Base-by-base conservation (phyloP, 2,329 filamentous ascomycete species). In the Xylariaceae sp. region DNA sequence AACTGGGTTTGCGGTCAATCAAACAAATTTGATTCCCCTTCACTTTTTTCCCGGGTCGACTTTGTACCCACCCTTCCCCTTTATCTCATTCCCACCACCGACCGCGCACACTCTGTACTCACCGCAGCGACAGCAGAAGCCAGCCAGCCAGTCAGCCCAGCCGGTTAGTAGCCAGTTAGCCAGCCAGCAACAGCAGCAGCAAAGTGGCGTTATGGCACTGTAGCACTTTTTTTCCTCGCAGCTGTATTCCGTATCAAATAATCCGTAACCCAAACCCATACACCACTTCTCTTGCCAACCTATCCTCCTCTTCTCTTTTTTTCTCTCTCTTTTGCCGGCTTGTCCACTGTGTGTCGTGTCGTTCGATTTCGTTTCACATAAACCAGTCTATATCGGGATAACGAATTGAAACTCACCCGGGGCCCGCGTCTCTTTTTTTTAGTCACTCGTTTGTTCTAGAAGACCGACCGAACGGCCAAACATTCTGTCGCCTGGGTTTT, bases 261-360 rank as follows among this genome's bases (percentile, higher is more conserved):
- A 30, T 30, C 23, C 23, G 23, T 30, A 30, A 30, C 23, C 23
- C 23, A 30, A 30, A 30, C 37, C 37, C 37, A 42, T 42, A 42
- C 37, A 30, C 23, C 23, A 30, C 23, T 30, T 42, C 37, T 42
- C 11, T 42, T 42, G 37, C 37, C 37, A 52, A 49, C 54, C 52
- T 42, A 37, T 47, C 50, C 23, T 47, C 45, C 37, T n/a, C 58
- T 56, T 54, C 55, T 58, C 53, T 53, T 56, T 50, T 51, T 56
- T 55, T 63, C 60, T 18, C 59, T 60, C 54, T 53, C 59, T 52
- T 30, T 30, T 30, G 23, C 23, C 61, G 58, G 55, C 53, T 64
- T 61, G 61, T 54, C 65, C 59, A 62, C 64, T 59, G 60, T 59
- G 55, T 56, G 37, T 58, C 59, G 62, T 57, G 23, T 30, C 23